phyloP scores from a whole-genome alignment of 805 yeast species.

The Candida coquimbonensis region DNA sequence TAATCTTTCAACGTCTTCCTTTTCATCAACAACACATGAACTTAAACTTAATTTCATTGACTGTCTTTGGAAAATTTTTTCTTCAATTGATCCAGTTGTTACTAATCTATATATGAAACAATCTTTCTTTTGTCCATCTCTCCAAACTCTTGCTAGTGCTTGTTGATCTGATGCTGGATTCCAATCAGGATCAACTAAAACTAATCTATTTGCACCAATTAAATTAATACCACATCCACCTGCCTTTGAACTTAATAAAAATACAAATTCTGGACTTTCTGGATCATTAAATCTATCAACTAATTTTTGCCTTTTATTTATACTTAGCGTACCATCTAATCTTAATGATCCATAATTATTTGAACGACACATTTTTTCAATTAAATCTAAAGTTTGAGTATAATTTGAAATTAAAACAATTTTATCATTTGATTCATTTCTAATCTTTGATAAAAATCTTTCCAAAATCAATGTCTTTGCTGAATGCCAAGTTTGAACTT shows the following conservation, averaged over 20 bases:
- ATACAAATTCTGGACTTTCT: conserved; percentile 78
- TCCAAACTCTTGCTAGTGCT: conserved; percentile 96
- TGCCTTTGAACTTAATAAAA: conserved; percentile 87
- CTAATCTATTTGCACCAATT: conserved; percentile 90
- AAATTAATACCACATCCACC: conserved; percentile 98
- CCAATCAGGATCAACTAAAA: conserved; percentile 92
- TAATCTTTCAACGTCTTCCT: conserved; percentile 87
- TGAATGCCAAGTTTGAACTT: conserved; percentile 72
- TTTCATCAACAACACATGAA: conserved; percentile 95
- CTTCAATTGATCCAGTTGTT: conserved; percentile 92
- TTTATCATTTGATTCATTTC: conserved; percentile 82
- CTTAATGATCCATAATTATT: conserved; percentile 72
- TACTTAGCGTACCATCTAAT: conserved; percentile 88
- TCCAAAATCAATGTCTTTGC: conserved; percentile 84
- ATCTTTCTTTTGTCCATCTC: conserved; percentile 97
- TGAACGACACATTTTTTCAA: conserved; percentile 77
- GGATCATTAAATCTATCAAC: conserved; percentile 93
- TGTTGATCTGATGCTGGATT: conserved; percentile 98
- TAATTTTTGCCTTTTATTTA: conserved; percentile 85
- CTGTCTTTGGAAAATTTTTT: conserved; percentile 92
- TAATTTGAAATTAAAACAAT: conserved; percentile 92
- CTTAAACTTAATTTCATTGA: conserved; percentile 89
- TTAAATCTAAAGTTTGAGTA: conserved; percentile 87
- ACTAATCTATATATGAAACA: conserved; percentile 93
- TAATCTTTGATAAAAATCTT: conserved; percentile 72